These are phyloP conservation scores for Serpula lacrymans DNA, from an alignment of 768 basidiomycete species.

Conservation along the genomic window DNA sequence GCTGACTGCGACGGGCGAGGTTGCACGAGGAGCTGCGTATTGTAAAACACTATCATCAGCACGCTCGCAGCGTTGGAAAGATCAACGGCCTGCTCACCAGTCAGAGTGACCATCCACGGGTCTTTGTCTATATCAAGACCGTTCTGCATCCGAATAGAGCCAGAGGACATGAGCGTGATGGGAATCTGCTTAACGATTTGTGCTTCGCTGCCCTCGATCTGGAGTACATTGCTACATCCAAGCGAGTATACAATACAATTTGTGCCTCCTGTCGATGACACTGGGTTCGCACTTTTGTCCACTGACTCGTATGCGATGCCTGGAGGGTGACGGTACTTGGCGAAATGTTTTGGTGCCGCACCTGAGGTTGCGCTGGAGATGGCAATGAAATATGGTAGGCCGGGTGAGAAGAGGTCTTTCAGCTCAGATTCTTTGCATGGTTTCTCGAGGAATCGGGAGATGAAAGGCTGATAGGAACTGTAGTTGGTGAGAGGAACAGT, in stretches of 20 bases:
- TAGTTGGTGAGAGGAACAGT: slow-evolving; percentile 14
- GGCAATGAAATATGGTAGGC: slow-evolving; percentile 15
- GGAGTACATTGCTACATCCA: slow-evolving; percentile 5
- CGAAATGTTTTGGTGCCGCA: slow-evolving; percentile 10
- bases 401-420: slow-evolving; percentile 12
- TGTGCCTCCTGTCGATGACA: slow-evolving; percentile 13
- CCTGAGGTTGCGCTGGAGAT: slow-evolving; percentile 18
- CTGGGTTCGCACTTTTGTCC: slow-evolving; percentile 11
- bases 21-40: slow-evolving; percentile 11
- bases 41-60: no score
- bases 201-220: slow-evolving; percentile 1
- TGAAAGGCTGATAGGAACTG: slow-evolving; percentile 11
- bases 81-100: slow-evolving; percentile 2
- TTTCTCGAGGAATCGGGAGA: slow-evolving; percentile 7
- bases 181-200: slow-evolving; percentile 7
- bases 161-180: slow-evolving; percentile 11
- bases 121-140: slow-evolving; percentile 13
- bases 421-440: slow-evolving; percentile 8
- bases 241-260: slow-evolving; percentile 21
- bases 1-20: slow-evolving; percentile 16
- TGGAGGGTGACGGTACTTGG: slow-evolving; percentile 6
- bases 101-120: slow-evolving; percentile 6
- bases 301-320: no score
- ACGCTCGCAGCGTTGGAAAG: neutral
- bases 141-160: slow-evolving; percentile 18